Base-by-base conservation (phyloP, 2,329 filamentous ascomycete species). In the Huntiella omanensis region DNA sequence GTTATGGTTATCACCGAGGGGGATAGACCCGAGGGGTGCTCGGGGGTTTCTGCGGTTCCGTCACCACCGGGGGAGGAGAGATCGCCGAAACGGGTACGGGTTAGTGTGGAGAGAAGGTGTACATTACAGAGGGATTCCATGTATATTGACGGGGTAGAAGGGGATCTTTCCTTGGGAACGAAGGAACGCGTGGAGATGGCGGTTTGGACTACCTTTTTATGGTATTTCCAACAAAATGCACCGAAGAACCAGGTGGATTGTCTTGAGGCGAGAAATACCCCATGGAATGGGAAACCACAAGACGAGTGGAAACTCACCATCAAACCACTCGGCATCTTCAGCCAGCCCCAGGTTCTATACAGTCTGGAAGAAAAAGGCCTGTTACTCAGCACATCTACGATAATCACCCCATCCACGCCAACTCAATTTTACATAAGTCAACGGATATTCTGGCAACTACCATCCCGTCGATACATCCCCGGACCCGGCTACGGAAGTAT, bases 141-240 rank as follows among this genome's bases (percentile, higher is more conserved):
- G 34, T 36, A n/a, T 16, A 36, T 36, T 36, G 34, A n/a, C 7
- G 15, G 34, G 11, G 6, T 36, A 36, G 12, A 36, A n/a, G 34
- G 34, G 34, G 22, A 2, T 7, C 2, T 7, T 28, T 7, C 6
- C 11, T 4, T 36, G 34, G 13, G 12, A 4, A 15, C n/a, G 2
- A 17, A 39, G 15, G 13, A 39, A 39, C 22, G 93, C 63, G 83
- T 94, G 50, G 88, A 88, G 53, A 86, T 95, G 83, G 93, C 95
- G 81, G 70, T 96, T 5, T 96, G 85, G 83, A 77, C 86, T 33
- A 87, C 85, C 1, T 67, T 96, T 37, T 94, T 85, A 66, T 96
- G 88, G 88, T 96, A 96, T 66, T 96, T 95, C 55, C 87, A 95
- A 63, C 84, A 93, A 60, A 71, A 77, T 1, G 71, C 80, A 54